Base-by-base conservation (phyloP, 108 stramenopile species). In the Stephanodiscus triporus region DNA sequence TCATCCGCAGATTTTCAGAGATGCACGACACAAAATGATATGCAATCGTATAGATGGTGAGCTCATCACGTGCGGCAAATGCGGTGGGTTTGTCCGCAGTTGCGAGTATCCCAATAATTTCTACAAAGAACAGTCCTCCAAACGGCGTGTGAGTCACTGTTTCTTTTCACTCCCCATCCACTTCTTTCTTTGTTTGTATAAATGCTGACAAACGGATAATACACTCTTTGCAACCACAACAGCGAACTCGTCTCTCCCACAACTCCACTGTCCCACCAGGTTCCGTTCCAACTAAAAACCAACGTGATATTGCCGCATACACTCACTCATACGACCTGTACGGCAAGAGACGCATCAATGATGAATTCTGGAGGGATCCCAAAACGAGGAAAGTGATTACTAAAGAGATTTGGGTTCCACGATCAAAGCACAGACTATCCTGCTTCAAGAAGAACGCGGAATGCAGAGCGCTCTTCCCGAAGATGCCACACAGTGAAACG, bases 381-480 rank as follows among this genome's bases (percentile, higher is more conserved):
- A 45, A 66, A n/a, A 29, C 48, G 10, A 37, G 64, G 55, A 17
- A 22, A 40, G 29, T 66, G 17, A 56, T 65, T 61, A 58, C 59
- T 40, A 55, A 49, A 14, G 63, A 16, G 73, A 32, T 74, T 74
- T 47, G 64, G 65, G 16, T 38, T 57, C 16, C 73, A 74, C 47
- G 27, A 43, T 30, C 11, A 8, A 24, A 2, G 14, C 73, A 74
- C 42, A 20, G 64, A 11, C 3, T 17, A 34, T 74, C 73, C 9
- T 74, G 73, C 53, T 74, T 74, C 50, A 73, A 73, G 36, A 73
- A 73, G 20, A 37, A 37, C 9, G 36, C 36, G 23, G 63, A 64
- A 26, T 74, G 73, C 43, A 36, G 73, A n/a, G 65, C 66, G 19
- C 8, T 74, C 37, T 34, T 51, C 42, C 73, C 73, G 43, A 27